These are phyloP conservation scores for Ustulina deusta DNA, from an alignment of 2,329 filamentous ascomycete species.

Conservation along the genomic window DNA sequence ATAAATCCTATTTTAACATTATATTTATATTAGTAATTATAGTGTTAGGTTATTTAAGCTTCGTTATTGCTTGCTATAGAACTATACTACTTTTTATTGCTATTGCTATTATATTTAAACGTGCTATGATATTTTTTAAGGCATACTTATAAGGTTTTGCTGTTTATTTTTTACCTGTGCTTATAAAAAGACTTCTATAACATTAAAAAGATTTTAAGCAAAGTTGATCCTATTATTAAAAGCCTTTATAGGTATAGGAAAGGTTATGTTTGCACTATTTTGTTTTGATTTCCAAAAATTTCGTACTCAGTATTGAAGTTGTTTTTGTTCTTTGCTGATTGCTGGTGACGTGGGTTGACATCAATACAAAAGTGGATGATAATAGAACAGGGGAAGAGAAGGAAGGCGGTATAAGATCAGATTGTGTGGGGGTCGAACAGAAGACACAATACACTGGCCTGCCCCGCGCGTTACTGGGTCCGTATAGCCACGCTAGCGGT, in stretches of 20 bases:
- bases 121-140: constrained; percentile 7
- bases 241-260: constrained; percentile 14
- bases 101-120: constrained; percentile 14
- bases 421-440: too few species aligned
- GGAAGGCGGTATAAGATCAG: too few species aligned
- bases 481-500: too few species aligned
- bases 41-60: constrained; percentile 18
- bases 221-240: constrained; percentile 18
- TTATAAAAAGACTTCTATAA: constrained; percentile 16
- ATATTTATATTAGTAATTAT: too few species aligned
- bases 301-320: constrained; percentile 17
- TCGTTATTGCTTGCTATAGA: constrained; percentile 1
- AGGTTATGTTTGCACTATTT: constrained; percentile 15
- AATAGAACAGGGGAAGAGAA: too few species aligned
- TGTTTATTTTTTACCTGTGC: constrained; percentile 14
- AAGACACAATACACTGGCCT: too few species aligned
- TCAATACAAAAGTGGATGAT: too few species aligned
- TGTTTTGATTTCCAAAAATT: constrained; percentile 15
- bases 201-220: constrained; percentile 15
- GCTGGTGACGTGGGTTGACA: too few species aligned
- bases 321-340: too few species aligned
- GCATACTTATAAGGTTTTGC: constrained; percentile 8
- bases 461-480: too few species aligned
- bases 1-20: constrained; percentile 8
- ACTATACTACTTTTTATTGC: constrained; percentile 8